Conservation (phyloP, 2,329 filamentous ascomycete species). For the Exophiala dermatitidis region DNA sequence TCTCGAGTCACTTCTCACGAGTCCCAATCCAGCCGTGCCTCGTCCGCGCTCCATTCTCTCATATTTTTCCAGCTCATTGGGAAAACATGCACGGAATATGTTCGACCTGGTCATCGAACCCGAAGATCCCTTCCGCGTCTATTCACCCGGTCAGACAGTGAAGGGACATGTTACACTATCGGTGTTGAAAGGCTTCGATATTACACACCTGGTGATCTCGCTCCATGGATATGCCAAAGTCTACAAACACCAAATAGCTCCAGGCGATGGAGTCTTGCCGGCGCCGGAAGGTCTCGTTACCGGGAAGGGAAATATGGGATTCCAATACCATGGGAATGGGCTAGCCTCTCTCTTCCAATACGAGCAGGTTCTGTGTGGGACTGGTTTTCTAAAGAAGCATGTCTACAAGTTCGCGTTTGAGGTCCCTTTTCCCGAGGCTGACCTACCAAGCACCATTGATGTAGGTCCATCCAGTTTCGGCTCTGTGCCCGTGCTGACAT, state of each 20-base stretch:
- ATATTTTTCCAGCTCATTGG: conserved; percentile 51
- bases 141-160: conserved; percentile 56
- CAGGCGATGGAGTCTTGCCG: conserved; percentile 45
- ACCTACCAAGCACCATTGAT: conserved; percentile 79
- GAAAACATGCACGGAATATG: conserved; percentile 48
- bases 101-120: conserved; percentile 56
- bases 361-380: conserved; percentile 57
- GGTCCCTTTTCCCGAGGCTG: conserved; percentile 52
- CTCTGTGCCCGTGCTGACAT: conserved; percentile 19
- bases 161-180: conserved; percentile 55
- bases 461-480: conserved; percentile 49
- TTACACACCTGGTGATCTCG: conserved; percentile 57
- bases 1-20: conserved; percentile 32
- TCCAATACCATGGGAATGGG: conserved; percentile 57
- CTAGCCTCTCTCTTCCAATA: conserved; percentile 59
- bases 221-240: conserved; percentile 60
- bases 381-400: conserved; percentile 56
- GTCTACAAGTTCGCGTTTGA: conserved; percentile 61
- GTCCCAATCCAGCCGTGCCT: conserved; percentile 36
- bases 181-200: conserved; percentile 52
- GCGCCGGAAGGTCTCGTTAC: conserved; percentile 46
- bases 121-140: conserved; percentile 56
- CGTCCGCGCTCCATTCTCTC: conserved; percentile 44
- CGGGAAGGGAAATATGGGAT: conserved; percentile 46
- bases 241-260: conserved; percentile 54